Evolutionary conservation across 2,329 filamentous ascomycete species (phyloP).

Genomic region (Aspergillus costaricaensis): DNA sequence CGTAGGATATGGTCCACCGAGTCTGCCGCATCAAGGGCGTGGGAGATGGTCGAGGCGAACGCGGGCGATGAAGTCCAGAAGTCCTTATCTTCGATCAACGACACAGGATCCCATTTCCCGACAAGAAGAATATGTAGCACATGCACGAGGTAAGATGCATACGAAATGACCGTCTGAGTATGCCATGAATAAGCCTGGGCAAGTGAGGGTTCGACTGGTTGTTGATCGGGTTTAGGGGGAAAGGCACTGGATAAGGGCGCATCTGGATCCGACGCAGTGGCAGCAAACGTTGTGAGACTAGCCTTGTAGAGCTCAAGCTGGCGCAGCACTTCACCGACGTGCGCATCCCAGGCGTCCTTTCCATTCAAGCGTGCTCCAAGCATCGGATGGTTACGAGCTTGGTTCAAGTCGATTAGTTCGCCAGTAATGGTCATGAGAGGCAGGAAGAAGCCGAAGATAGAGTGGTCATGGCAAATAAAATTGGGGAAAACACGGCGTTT

Average conservation of each 20-base stretch:
- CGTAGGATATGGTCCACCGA: slow-evolving; percentile 85
- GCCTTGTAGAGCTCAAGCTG: slow-evolving; percentile 81
- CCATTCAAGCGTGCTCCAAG: slow-evolving; percentile 74
- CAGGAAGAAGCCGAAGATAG: slow-evolving; percentile 88
- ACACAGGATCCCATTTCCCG: slow-evolving; percentile 95
- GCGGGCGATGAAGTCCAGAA: slow-evolving; percentile 89
- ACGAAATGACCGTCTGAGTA: slow-evolving; percentile 82
- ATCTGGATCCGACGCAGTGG: slow-evolving; percentile 30
- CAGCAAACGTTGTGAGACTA: slow-evolving; percentile 59
- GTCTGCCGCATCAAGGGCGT: slow-evolving; percentile 85
- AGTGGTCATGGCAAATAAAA: slow-evolving; percentile 82
- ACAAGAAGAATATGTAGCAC: slow-evolving; percentile 87
- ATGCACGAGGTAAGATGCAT: slow-evolving; percentile 89
- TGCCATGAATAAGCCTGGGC: slow-evolving; percentile 53
- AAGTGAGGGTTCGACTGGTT: slow-evolving; percentile 46
- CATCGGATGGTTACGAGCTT: slow-evolving; percentile 82
- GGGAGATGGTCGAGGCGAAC: slow-evolving; percentile 83
- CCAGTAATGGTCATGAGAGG: slow-evolving; percentile 94
- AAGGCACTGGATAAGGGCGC: slow-evolving; percentile 46
- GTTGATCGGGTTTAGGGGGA: slow-evolving; percentile 64
- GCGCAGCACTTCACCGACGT: slow-evolving; percentile 73
- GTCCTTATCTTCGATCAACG: slow-evolving; percentile 89
- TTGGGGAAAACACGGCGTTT: slow-evolving; percentile 68
- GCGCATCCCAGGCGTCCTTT: slow-evolving; percentile 76
- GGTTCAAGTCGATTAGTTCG: slow-evolving; percentile 86